Conservation (phyloP, 23 red algal genomes). For the Gracilaria domingensis region DNA sequence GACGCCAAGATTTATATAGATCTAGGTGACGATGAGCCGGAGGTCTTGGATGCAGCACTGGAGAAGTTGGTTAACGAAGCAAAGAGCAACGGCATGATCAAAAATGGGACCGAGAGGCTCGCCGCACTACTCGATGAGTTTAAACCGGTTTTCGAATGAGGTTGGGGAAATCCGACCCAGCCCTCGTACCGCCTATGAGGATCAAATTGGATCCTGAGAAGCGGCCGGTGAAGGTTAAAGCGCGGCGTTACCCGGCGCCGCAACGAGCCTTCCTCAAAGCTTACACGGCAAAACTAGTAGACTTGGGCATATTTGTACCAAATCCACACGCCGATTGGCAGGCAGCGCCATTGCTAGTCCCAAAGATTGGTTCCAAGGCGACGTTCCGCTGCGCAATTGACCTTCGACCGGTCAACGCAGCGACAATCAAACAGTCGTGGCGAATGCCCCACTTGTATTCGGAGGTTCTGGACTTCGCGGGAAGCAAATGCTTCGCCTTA, state of each 20-base stretch:
- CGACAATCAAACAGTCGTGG: conserved; percentile 36
- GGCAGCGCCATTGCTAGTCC: conserved; percentile 53
- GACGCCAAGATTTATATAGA: conserved; percentile 38
- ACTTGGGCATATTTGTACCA: conserved; percentile 22
- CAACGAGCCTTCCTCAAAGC: conserved; percentile 41
- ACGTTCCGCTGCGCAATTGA: conserved; percentile 27
- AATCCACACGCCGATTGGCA: conserved; percentile 37
- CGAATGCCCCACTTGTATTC: conserved; percentile 65
- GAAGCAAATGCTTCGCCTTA: conserved; percentile 29
- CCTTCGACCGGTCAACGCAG: conserved; percentile 51
- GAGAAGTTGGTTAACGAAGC: neutral
- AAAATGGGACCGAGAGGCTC: neutral
- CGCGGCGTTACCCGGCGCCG: conserved; percentile 36
- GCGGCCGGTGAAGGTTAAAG: conserved; percentile 41
- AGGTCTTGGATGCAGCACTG: conserved; percentile 4
- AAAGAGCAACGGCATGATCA: neutral
- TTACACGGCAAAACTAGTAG: conserved; percentile 34
- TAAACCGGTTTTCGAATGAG: conserved; percentile 40
- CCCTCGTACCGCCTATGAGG: conserved; percentile 21
- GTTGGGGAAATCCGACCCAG: conserved; percentile 49
- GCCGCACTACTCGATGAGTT: neutral
- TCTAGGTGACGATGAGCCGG: conserved; percentile 1
- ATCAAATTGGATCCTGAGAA: conserved; percentile 27
- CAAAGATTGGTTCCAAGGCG: conserved; percentile 33
- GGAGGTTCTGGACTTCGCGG: conserved; percentile 25